These are phyloP conservation scores for Leccinum olivaceopallidum DNA, from an alignment of 768 basidiomycete species.

Conservation along the genomic window DNA sequence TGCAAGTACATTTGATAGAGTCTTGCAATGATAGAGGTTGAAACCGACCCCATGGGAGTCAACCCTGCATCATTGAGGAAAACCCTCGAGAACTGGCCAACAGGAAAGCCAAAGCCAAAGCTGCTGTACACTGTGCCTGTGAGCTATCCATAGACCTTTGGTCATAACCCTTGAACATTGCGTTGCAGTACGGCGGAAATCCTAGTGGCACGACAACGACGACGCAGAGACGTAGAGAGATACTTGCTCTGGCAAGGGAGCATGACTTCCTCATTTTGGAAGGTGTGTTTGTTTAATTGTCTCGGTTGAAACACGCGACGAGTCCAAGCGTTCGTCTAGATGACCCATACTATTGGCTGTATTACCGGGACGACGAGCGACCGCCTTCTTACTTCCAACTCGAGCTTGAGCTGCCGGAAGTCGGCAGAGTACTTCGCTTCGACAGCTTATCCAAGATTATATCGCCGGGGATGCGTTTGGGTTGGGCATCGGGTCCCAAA, in stretches of 20 bases:
- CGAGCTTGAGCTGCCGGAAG: not conserved
- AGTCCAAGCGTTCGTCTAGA: constrained; percentile 37
- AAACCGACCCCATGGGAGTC: constrained; percentile 68
- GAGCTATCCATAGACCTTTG: constrained; percentile 13
- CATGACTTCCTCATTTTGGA: constrained; percentile 78
- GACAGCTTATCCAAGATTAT: constrained; percentile 67
- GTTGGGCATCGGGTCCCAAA: no score
- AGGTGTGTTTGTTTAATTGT: constrained; percentile 39
- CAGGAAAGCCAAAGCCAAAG: constrained; percentile 64
- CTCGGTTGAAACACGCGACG: not conserved
- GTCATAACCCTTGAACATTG: not conserved
- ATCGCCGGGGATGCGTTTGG: no score
- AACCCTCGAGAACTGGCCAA: constrained; percentile 68
- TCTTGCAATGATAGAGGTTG: constrained; percentile 51
- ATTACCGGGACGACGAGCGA: constrained; percentile 57
- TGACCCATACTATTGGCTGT: constrained; percentile 69
- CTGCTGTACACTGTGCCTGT: constrained; percentile 75
- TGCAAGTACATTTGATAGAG: constrained; percentile 26
- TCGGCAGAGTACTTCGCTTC: constrained; percentile 64
- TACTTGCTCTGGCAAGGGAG: constrained; percentile 62
- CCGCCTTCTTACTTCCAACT: constrained; percentile 16
- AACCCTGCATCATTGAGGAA: constrained; percentile 53
- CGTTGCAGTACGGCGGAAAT: constrained; percentile 67
- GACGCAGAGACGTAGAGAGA: constrained; percentile 58
- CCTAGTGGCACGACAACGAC: constrained; percentile 77